phyloP scores from a whole-genome alignment of 148 eudicot species.

The Bassia scoparia region DNA sequence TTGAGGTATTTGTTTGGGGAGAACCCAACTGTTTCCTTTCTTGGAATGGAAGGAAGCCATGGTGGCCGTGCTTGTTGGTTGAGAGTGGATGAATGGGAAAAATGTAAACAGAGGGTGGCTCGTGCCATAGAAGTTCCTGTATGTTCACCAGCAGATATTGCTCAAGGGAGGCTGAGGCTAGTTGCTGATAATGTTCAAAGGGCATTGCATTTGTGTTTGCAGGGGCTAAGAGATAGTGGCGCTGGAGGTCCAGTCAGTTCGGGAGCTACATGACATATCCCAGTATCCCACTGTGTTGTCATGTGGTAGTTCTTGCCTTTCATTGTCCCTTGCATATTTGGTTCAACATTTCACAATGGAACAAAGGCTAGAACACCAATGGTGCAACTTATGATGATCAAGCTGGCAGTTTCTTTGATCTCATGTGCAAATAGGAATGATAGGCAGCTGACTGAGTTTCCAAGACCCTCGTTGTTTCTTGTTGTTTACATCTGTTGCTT shows the following conservation, averaged over 20 bases:
- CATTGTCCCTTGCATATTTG: neutral
- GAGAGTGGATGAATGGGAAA: slow-evolving; percentile 80
- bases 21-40: slow-evolving; percentile 53
- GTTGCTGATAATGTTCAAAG: slow-evolving; percentile 84
- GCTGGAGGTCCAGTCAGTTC: slow-evolving; percentile 36
- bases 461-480: neutral
- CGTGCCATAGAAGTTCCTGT: slow-evolving; percentile 66
- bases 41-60: slow-evolving; percentile 98
- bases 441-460: neutral
- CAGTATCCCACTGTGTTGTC: neutral
- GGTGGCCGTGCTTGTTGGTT: slow-evolving; percentile 94
- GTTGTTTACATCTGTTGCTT: neutral
- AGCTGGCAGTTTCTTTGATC: neutral
- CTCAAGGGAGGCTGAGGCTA: slow-evolving; percentile 82
- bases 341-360: neutral
- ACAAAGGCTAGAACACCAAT: neutral
- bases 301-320: neutral
- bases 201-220: slow-evolving; percentile 63
- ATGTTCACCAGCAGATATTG: slow-evolving; percentile 43
- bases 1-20: slow-evolving; percentile 78
- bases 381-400: neutral
- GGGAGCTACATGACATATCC: slow-evolving; percentile 28
- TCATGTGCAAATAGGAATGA: neutral
- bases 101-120: slow-evolving; percentile 72
- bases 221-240: slow-evolving; percentile 61